Percentiles rank a stretch among this genome's conserved stretches.
phyloP scores from a whole-genome alignment of 352 stramenopile species.

The Pythium monospermum region DNA sequence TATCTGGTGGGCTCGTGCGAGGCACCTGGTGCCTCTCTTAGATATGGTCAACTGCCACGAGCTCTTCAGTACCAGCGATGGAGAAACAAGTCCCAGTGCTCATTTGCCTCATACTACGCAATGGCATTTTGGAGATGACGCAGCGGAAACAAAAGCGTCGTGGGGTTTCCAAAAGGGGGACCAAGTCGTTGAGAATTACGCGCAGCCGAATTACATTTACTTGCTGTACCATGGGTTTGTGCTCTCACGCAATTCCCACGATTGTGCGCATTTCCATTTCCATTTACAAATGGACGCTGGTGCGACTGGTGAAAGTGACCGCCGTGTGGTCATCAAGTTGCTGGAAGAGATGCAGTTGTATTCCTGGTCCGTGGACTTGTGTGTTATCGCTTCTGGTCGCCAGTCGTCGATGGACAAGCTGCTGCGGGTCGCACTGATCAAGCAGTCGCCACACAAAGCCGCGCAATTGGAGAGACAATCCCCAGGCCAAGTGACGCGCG shows the following conservation, averaged over 20 bases:
- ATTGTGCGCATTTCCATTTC: slow-evolving; percentile 74
- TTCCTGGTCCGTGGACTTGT: slow-evolving; percentile 20
- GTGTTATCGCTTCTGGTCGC: no score
- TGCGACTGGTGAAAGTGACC: slow-evolving; percentile 4
- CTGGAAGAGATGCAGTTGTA: slow-evolving; percentile 20
- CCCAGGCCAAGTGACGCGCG: neutral
- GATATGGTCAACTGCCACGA: slow-evolving; percentile 93
- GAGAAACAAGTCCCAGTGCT: no score
- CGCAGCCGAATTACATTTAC: slow-evolving; percentile 92
- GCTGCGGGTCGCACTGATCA: slow-evolving; percentile 17
- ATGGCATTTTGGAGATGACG: slow-evolving; percentile 25
- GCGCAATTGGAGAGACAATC: slow-evolving; percentile 2
- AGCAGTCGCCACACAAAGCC: slow-evolving; percentile 7
- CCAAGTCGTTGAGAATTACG: slow-evolving; percentile 92
- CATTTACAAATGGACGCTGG: slow-evolving; percentile 9
- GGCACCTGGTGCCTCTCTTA: slow-evolving; percentile 91
- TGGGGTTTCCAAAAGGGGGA: slow-evolving; percentile 57
- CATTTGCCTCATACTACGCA: slow-evolving; percentile 53
- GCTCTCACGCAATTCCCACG: slow-evolving; percentile 65
- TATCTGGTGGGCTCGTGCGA: slow-evolving; percentile 91
- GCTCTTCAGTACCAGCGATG: slow-evolving; percentile 22
- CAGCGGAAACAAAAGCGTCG: slow-evolving; percentile 69
- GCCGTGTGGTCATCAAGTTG: slow-evolving; percentile 8
- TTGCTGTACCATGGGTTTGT: slow-evolving; percentile 91
- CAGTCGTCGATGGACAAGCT: slow-evolving; percentile 10